These are phyloP conservation scores for Exsudoporus frostii DNA, from an alignment of 768 basidiomycete genomes.

Conservation along the genomic window DNA sequence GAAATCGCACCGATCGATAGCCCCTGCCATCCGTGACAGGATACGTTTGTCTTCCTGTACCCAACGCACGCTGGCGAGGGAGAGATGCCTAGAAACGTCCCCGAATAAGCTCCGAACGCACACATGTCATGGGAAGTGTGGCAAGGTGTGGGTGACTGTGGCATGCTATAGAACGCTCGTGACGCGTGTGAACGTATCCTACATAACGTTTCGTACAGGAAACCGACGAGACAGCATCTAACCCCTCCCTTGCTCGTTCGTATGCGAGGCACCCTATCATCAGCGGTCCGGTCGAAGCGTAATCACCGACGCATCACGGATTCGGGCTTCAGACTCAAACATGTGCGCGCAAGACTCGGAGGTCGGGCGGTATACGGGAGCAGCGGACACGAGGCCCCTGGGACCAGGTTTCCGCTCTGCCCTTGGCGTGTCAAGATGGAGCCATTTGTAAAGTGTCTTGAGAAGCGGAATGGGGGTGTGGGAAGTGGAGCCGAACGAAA, in stretches of 20 bases:
- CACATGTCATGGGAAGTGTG: slow-evolving; percentile 10
- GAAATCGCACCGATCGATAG: slow-evolving; percentile 21
- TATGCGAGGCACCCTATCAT: slow-evolving; percentile 3
- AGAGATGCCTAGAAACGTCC: background rate
- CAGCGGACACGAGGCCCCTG: slow-evolving; percentile 2
- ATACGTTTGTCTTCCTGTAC: background rate
- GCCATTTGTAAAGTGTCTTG: background rate
- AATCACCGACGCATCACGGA: slow-evolving; percentile 19
- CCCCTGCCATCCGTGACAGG: slow-evolving; percentile 10
- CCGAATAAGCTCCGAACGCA: background rate
- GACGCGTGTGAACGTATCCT: slow-evolving; percentile 1
- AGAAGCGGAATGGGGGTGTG: background rate
- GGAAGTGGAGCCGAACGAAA: slow-evolving; percentile 1
- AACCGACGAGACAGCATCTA: too few species aligned
- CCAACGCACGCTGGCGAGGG: background rate
- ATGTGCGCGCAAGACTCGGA: too few species aligned
- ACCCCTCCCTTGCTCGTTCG: too few species aligned
- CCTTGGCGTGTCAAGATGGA: background rate
- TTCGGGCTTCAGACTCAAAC: background rate
- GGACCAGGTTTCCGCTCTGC: background rate
- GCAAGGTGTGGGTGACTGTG: too few species aligned
- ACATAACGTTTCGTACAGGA: too few species aligned
- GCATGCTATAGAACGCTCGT: slow-evolving; percentile 4
- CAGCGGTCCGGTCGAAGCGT: slow-evolving; percentile 14
- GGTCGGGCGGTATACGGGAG: background rate